These are phyloP conservation scores for Solanum okadae DNA, from an alignment of 257 asterid species.

Conservation along the genomic window DNA sequence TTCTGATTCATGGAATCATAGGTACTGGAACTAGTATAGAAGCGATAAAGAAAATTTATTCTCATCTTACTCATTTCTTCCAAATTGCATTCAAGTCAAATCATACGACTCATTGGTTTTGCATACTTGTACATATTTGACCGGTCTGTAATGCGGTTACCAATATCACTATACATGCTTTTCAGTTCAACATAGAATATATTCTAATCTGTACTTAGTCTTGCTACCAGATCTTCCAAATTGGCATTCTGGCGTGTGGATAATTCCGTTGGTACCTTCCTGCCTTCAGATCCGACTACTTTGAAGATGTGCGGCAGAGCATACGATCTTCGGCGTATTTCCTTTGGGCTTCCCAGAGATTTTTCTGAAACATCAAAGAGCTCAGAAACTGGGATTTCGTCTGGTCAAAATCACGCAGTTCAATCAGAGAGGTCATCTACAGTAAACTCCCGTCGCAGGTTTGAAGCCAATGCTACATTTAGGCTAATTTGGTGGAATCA, in stretches of 20 bases:
- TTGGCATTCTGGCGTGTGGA: constrained; percentile 96
- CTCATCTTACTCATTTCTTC: not conserved
- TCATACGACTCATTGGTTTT: not conserved
- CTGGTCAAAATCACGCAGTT: constrained; percentile 33
- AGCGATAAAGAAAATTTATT: not conserved
- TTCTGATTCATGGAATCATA: not conserved
- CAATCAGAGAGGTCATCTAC: constrained; percentile 61
- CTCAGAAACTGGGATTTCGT: constrained; percentile 29
- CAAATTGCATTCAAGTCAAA: not conserved
- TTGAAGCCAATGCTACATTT: constrained; percentile 81
- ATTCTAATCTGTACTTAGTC: not conserved
- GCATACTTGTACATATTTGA: not conserved
- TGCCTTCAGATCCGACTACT: constrained; percentile 66
- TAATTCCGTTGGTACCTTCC: constrained; percentile 77
- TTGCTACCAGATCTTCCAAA: constrained; percentile 38
- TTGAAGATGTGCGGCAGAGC: constrained; percentile 49
- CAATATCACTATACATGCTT: not conserved
- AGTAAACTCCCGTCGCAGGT: constrained; percentile 54
- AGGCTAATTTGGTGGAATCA: constrained; percentile 92
- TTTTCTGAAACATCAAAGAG: constrained; percentile 35
- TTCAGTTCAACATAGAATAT: not conserved
- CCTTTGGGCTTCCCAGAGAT: constrained; percentile 41
- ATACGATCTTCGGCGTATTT: constrained; percentile 62
- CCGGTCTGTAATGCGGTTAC: not conserved
- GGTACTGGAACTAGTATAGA: not conserved